These are phyloP conservation scores for Hypoxylon sp. DNA, from an alignment of 2,329 filamentous ascomycete species.

Conservation along the genomic window DNA sequence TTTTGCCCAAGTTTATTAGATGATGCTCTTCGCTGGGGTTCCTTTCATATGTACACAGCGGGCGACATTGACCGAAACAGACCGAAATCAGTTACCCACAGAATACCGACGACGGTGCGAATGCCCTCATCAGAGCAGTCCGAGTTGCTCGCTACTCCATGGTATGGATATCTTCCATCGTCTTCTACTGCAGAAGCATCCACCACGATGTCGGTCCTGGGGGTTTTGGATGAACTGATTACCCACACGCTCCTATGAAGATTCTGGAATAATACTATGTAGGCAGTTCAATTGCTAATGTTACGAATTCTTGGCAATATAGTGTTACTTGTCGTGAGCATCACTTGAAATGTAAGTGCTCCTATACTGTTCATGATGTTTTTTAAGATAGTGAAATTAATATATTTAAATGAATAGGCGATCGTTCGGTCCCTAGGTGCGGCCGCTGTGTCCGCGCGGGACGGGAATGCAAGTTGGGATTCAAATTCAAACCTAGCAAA, in stretches of 20 bases:
- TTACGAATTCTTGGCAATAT: conserved; percentile 16
- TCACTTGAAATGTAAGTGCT: conserved; percentile 55
- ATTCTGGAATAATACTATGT: neutral
- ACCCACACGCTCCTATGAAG: neutral
- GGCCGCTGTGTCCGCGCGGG: conserved; percentile 46
- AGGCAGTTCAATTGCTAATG: conserved; percentile 23
- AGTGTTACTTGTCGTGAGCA: conserved; percentile 58
- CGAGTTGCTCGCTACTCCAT: conserved; percentile 47
- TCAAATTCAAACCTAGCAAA: conserved; percentile 48
- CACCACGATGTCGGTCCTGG: too few relatives aligned
- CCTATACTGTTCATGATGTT: neutral
- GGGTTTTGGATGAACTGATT: neutral
- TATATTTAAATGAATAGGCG: conserved; percentile 47
- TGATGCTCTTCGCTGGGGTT: conserved; percentile 33
- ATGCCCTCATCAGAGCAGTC: conserved; percentile 47
- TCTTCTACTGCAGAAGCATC: too few relatives aligned
- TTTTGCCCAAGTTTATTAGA: conserved; percentile 44
- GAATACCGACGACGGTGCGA: conserved; percentile 37
- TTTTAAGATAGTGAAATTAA: conserved; percentile 20
- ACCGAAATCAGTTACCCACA: conserved; percentile 1
- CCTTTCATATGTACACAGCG: conserved; percentile 17
- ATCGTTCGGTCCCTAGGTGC: conserved; percentile 48
- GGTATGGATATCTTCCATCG: conserved; percentile 36
- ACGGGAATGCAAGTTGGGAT: conserved; percentile 46
- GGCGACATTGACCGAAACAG: conserved; percentile 22